phyloP scores from a whole-genome alignment of 2,329 filamentous ascomycete genomes.

The Diaporthe vexans region DNA sequence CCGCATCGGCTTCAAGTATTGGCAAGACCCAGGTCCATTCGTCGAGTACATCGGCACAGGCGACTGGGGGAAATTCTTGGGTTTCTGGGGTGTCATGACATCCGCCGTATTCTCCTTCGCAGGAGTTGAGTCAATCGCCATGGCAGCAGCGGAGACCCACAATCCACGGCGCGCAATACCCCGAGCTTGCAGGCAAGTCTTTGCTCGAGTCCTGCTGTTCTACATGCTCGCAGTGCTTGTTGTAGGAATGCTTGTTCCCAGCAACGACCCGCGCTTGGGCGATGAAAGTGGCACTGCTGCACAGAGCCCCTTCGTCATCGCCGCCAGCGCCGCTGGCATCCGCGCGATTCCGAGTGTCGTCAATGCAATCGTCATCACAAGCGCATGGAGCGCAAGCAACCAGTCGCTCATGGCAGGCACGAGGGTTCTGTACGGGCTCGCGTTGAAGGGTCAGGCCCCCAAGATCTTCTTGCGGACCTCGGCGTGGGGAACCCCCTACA shows the following conservation, averaged over 20 bases:
- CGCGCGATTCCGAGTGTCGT: conserved; percentile 78
- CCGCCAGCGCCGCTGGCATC: conserved; percentile 76
- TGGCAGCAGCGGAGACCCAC: conserved; percentile 68
- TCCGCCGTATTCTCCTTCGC: conserved; percentile 62
- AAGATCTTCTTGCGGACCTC: conserved; percentile 67
- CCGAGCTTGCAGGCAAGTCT: conserved; percentile 68
- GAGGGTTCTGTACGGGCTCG: conserved; percentile 71
- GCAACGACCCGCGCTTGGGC: conserved; percentile 63
- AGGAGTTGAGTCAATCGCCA: conserved; percentile 65
- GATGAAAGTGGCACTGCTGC: conserved; percentile 61
- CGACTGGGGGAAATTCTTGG: conserved; percentile 73
- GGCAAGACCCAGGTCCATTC: conserved; percentile 76
- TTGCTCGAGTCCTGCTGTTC: conserved; percentile 57
- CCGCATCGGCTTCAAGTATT: conserved; percentile 77
- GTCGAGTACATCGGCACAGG: conserved; percentile 74
- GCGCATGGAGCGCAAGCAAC: conserved; percentile 78
- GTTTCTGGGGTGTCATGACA: conserved; percentile 66
- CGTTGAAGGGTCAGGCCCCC: conserved; percentile 71
- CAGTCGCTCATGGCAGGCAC: conserved; percentile 73
- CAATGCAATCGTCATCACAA: conserved; percentile 82
- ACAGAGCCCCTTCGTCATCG: conserved; percentile 78
- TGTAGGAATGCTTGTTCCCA: conserved; percentile 72
- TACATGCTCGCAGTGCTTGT: conserved; percentile 68
- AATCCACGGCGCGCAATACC: conserved; percentile 64
- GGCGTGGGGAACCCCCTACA: conserved; percentile 68